These are phyloP conservation scores for Acacia concinna DNA, from an alignment of 331 rosid genomes.

Conservation along the genomic window DNA sequence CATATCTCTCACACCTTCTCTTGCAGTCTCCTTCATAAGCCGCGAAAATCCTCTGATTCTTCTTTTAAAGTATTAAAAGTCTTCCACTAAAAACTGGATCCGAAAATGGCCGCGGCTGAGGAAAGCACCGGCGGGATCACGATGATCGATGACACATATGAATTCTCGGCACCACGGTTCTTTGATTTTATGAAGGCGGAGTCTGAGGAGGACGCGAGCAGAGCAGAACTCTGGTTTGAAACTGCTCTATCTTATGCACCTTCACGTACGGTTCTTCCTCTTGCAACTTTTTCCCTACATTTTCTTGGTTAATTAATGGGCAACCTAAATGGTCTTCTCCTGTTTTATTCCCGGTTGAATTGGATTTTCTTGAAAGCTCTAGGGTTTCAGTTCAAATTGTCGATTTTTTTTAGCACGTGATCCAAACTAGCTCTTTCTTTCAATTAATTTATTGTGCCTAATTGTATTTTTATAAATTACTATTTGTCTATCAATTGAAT, in stretches of 20 bases:
- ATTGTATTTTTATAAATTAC: background rate
- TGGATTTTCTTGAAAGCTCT: background rate
- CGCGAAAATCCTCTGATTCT: background rate
- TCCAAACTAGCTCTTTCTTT: background rate
- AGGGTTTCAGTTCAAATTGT: background rate
- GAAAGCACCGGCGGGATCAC: slow-evolving; percentile 35
- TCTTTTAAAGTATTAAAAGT: slow-evolving; percentile 7
- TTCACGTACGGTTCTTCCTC: slow-evolving; percentile 62
- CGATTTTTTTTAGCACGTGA: background rate
- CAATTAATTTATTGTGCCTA: background rate
- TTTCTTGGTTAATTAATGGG: background rate
- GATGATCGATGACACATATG: slow-evolving; percentile 70
- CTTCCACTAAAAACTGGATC: background rate
- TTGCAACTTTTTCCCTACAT: background rate
- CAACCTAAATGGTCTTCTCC: background rate
- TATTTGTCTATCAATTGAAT: background rate
- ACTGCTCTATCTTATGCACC: slow-evolving; percentile 79
- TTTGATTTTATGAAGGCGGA: slow-evolving; percentile 67
- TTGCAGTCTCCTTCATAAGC: background rate
- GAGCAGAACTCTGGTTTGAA: slow-evolving; percentile 89
- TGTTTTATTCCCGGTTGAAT: background rate
- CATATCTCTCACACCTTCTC: background rate
- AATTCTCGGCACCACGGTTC: slow-evolving; percentile 84
- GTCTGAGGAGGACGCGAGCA: slow-evolving; percentile 46
- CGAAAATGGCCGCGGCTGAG: slow-evolving; percentile 51